Conservation (phyloP, 2,329 filamentous ascomycete genomes). For the Hortaea sp. region DNA sequence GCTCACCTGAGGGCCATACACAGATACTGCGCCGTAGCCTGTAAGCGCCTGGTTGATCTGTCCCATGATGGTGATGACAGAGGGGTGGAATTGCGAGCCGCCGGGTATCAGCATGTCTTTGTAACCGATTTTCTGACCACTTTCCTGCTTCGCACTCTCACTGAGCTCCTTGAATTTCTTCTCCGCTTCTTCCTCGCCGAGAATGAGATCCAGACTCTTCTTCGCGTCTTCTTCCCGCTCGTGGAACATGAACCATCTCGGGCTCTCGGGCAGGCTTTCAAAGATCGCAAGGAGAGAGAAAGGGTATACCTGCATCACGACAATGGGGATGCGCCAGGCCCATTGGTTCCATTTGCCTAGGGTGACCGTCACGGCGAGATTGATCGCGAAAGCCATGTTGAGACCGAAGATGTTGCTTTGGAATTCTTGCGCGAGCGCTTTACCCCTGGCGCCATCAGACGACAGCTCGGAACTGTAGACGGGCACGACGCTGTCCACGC, state of each 20-base stretch:
- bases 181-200: slow-evolving; percentile 41
- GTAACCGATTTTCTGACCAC: slow-evolving; percentile 38
- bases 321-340: slow-evolving; percentile 53
- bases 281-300: slow-evolving; percentile 44
- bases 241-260: slow-evolving; percentile 48
- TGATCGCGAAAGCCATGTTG: slow-evolving; percentile 51
- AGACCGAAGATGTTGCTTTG: slow-evolving; percentile 55
- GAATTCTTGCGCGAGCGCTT: slow-evolving; percentile 52
- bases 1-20: neutral
- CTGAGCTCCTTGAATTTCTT: slow-evolving; percentile 41
- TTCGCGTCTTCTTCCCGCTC: slow-evolving; percentile 42
- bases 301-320: slow-evolving; percentile 52
- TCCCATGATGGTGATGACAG: slow-evolving; percentile 51
- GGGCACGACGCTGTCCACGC: slow-evolving; percentile 51
- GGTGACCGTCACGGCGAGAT: slow-evolving; percentile 42
- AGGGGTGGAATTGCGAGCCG: slow-evolving; percentile 50
- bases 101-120: slow-evolving; percentile 48
- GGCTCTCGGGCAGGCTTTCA: slow-evolving; percentile 45
- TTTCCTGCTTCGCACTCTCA: slow-evolving; percentile 41
- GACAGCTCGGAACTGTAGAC: slow-evolving; percentile 50
- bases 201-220: slow-evolving; percentile 38
- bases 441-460: slow-evolving; percentile 47
- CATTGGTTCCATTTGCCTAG: slow-evolving; percentile 49
- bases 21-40: slow-evolving; percentile 24
- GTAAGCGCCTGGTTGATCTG: slow-evolving; percentile 52